These are phyloP conservation scores for Phalaenopsis equestris DNA, from an alignment of 106 monocot genomes.

Conservation along the genomic window DNA sequence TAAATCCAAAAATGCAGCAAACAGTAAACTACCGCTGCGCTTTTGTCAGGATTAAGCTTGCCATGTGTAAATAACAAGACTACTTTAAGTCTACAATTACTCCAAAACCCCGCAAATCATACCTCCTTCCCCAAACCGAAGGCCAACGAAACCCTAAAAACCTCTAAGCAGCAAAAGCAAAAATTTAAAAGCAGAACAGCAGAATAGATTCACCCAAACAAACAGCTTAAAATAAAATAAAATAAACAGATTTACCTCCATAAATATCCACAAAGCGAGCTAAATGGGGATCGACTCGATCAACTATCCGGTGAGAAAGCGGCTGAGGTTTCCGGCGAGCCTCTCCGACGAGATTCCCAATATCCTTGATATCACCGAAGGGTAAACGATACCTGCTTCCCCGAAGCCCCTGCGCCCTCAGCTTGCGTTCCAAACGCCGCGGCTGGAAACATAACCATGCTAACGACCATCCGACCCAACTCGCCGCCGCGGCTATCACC, in stretches of 20 bases:
- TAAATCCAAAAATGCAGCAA: no score
- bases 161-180: background rate
- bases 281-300: constrained; percentile 29
- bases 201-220: no score
- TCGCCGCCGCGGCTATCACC: background rate
- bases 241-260: constrained; percentile 13
- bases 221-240: no score
- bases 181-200: background rate
- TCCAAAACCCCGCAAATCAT: background rate
- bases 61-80: background rate
- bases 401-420: constrained; percentile 47
- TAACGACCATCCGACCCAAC: constrained; percentile 1
- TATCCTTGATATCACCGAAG: constrained; percentile 26
- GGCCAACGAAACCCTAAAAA: background rate
- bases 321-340: constrained; percentile 35
- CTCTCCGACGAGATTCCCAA: constrained; percentile 6
- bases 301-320: constrained; percentile 30
- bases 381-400: constrained; percentile 37
- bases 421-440: constrained; percentile 29
- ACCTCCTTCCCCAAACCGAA: background rate
- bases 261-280: constrained; percentile 9
- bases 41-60: no score
- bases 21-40: no score
- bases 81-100: background rate
- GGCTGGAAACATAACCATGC: constrained; percentile 34